Evolutionary conservation across 805 yeast species (phyloP).

Genomic region (Naumovozyma castellii): DNA sequence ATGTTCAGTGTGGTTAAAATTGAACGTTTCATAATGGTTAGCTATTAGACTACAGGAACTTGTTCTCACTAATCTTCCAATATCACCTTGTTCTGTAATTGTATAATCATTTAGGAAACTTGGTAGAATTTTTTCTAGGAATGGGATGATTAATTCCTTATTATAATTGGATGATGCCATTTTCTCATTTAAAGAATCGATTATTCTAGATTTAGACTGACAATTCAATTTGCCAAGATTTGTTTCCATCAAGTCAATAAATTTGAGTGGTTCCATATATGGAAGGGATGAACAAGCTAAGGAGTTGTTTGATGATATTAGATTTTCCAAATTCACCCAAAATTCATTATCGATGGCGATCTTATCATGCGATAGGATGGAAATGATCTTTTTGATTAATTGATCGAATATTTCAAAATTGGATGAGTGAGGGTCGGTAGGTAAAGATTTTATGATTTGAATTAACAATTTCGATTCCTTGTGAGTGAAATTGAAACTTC

Average conservation of each 20-base stretch:
- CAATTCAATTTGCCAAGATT: constrained; percentile 7
- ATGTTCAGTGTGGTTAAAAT: neutral
- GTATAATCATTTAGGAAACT: constrained; percentile 65
- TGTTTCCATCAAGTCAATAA: constrained; percentile 5
- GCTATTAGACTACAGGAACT: constrained; percentile 38
- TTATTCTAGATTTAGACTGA: constrained; percentile 12
- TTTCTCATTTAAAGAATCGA: constrained; percentile 8
- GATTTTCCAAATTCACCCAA: constrained; percentile 11
- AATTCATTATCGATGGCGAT: constrained; percentile 1
- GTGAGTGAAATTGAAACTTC: neutral
- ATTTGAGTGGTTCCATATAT: constrained; percentile 4
- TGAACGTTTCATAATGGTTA: constrained; percentile 15
- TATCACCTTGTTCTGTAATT: constrained; percentile 75
- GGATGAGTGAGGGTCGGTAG: neutral
- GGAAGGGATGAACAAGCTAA: constrained; percentile 15
- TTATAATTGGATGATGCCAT: neutral
- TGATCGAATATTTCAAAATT: neutral
- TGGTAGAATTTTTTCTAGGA: neutral
- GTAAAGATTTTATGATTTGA: neutral
- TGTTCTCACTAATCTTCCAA: constrained; percentile 66
- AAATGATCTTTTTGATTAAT: neutral
- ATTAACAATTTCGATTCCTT: neutral
- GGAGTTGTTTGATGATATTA: constrained; percentile 10
- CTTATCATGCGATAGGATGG: neutral
- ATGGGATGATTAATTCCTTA: no score